Evolutionary conservation across 208 protist species (phyloP).

Genomic region (Leishmania aethiopica): DNA sequence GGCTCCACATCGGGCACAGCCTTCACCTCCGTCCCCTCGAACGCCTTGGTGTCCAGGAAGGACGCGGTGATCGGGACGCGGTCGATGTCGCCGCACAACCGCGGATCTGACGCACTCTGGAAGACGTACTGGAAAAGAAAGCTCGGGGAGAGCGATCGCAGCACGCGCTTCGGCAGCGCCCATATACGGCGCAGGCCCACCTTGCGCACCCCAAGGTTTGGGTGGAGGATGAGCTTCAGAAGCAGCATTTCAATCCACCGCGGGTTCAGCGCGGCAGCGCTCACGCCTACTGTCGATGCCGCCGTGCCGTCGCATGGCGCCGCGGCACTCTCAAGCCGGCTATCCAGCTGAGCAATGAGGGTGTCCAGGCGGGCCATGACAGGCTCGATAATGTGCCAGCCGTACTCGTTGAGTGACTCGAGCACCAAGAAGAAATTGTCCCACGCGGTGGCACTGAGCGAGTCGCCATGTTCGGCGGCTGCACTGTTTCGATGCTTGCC

Average conservation of each 20-base stretch:
- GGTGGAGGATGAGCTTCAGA: conserved; percentile 80
- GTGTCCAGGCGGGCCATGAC: conserved; percentile 73
- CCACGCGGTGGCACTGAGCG: conserved; percentile 43
- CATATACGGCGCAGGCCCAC: conserved; percentile 65
- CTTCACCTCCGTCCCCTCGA: conserved; percentile 65
- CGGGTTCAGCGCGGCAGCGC: conserved; percentile 41
- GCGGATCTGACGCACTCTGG: conserved; percentile 55
- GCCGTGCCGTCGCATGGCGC: neutral
- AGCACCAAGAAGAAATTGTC: conserved; percentile 80
- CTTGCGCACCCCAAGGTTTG: conserved; percentile 81
- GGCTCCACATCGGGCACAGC: conserved; percentile 47
- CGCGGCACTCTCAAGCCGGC: conserved; percentile 12
- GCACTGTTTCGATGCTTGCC: neutral
- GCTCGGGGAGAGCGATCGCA: conserved; percentile 46
- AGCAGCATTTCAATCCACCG: conserved; percentile 81
- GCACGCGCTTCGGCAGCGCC: conserved; percentile 46
- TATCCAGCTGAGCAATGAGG: conserved; percentile 43
- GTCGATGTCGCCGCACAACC: conserved; percentile 80
- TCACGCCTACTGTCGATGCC: neutral
- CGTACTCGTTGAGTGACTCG: conserved; percentile 84
- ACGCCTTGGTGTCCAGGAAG: conserved; percentile 69
- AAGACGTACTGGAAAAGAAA: conserved; percentile 72
- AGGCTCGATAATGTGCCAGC: conserved; percentile 82
- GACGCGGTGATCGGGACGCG: conserved; percentile 52
- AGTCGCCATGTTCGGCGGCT: conserved; percentile 1